Evolutionary conservation across 208 protist genomes (phyloP).

Genomic region (Naegleria fowleri): DNA sequence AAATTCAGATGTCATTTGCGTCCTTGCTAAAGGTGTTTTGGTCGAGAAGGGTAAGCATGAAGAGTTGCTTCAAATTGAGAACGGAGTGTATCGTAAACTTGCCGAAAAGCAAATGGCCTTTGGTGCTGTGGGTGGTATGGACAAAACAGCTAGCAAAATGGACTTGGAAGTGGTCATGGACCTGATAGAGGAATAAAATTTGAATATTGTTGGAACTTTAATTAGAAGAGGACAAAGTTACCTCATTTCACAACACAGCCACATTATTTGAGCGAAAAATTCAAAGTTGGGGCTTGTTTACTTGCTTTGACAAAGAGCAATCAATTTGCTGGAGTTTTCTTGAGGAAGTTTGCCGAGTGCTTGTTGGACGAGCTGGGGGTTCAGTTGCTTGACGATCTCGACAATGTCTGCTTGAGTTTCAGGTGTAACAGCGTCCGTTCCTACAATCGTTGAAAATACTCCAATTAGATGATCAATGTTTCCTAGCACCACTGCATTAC

Average conservation of each 20-base stretch:
- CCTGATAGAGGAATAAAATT: neutral
- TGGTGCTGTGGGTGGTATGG: neutral
- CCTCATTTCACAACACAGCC: too few relatives aligned
- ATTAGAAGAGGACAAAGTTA: too few relatives aligned
- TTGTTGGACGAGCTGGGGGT: neutral
- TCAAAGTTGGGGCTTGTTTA: too few relatives aligned
- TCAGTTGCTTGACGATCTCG: neutral
- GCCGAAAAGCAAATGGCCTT: slow-evolving; percentile 12
- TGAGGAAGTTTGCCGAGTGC: neutral
- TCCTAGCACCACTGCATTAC: neutral
- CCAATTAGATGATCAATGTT: neutral
- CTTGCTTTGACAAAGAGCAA: neutral
- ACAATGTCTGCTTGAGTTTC: neutral
- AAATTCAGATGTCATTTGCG: slow-evolving; percentile 45
- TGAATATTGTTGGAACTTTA: too few relatives aligned
- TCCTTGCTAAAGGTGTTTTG: slow-evolving; percentile 41
- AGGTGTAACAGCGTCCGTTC: neutral
- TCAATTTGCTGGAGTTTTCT: neutral
- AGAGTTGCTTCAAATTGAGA: slow-evolving; percentile 38
- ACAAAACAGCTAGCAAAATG: neutral
- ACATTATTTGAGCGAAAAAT: too few relatives aligned
- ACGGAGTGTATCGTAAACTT: slow-evolving; percentile 21
- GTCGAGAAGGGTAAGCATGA: slow-evolving; percentile 57
- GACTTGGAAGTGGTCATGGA: neutral
- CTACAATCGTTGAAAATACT: neutral